These are phyloP conservation scores for Tricholoma bakamatsutake DNA, from an alignment of 768 basidiomycete species.

Conservation along the genomic window DNA sequence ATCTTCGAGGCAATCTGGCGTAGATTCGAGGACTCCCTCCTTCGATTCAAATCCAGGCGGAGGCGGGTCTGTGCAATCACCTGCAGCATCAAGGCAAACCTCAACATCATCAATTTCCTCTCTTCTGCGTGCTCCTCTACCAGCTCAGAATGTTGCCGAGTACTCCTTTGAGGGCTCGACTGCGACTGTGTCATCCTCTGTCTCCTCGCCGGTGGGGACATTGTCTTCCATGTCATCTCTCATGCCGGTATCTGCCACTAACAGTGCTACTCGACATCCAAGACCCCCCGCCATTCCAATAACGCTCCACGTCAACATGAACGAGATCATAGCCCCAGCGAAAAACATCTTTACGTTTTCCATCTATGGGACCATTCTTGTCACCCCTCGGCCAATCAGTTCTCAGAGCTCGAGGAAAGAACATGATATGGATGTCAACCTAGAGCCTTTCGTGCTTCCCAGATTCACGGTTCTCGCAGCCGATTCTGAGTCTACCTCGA, in stretches of 20 bases:
- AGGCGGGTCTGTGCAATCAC: conserved; percentile 9
- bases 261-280: conserved; percentile 16
- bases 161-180: conserved; percentile 68
- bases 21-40: conserved; percentile 42
- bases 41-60: conserved; percentile 35
- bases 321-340: conserved; percentile 60
- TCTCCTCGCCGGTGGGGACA: conserved; percentile 30
- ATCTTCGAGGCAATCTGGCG: conserved; percentile 20
- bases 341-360: conserved; percentile 63
- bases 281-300: conserved; percentile 55
- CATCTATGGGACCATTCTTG: conserved; percentile 58
- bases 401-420: conserved; percentile 20
- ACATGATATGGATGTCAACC: conserved; percentile 22
- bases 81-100: conserved; percentile 27
- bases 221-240: conserved; percentile 47
- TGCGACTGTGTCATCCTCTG: conserved; percentile 27
- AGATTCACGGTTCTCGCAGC: conserved; percentile 65
- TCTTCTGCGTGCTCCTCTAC: conserved; percentile 70
- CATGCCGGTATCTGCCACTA: conserved; percentile 31
- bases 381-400: conserved; percentile 40
- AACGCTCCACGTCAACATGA: conserved; percentile 76
- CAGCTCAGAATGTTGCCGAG: conserved; percentile 55
- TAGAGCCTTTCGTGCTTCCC: conserved; percentile 56
- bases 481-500: conserved; percentile 54
- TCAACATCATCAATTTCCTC: conserved; percentile 52